A percentile compares a stretch with the other conserved stretches of the same genome.
phyloP scores from a whole-genome alignment of 768 basidiomycete genomes.

The Tephrocybe sp. region DNA sequence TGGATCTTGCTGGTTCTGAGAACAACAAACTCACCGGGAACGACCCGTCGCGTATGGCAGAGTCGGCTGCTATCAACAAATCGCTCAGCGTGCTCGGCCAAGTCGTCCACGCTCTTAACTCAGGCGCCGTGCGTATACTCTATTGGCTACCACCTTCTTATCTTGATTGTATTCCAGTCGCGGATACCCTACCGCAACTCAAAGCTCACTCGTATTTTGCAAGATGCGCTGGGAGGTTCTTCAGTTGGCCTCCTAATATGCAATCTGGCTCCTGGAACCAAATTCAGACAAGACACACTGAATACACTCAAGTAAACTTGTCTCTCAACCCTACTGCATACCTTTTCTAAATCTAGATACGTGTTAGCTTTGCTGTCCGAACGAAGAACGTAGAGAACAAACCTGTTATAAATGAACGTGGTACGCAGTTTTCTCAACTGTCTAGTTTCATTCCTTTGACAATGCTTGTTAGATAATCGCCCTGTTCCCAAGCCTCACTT shows the following conservation, averaged over 20 bases:
- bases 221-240: constrained; percentile 86
- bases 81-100: constrained; percentile 85
- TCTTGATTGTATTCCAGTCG: constrained; percentile 38
- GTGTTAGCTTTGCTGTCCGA: constrained; percentile 73
- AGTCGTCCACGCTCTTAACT: constrained; percentile 84
- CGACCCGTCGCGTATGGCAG: constrained; percentile 83
- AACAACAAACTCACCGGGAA: constrained; percentile 93
- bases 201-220: constrained; percentile 84
- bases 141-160: no score
- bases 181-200: constrained; percentile 91
- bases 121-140: constrained; percentile 51
- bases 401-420: constrained; percentile 75
- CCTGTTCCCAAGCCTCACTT: constrained; percentile 63
- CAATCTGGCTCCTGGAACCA: constrained; percentile 81
- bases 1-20: constrained; percentile 90
- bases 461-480: constrained; percentile 48
- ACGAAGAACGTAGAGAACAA: constrained; percentile 89
- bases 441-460: constrained; percentile 5
- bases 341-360: constrained; percentile 2
- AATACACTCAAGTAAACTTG: constrained; percentile 84
- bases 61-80: constrained; percentile 89
- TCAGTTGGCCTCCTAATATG: constrained; percentile 82
- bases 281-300: constrained; percentile 83
- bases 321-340: neutral
- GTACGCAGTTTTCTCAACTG: constrained; percentile 33